Base-by-base conservation (phyloP, 2,329 filamentous ascomycete species). In the Epichloe sp. region DNA sequence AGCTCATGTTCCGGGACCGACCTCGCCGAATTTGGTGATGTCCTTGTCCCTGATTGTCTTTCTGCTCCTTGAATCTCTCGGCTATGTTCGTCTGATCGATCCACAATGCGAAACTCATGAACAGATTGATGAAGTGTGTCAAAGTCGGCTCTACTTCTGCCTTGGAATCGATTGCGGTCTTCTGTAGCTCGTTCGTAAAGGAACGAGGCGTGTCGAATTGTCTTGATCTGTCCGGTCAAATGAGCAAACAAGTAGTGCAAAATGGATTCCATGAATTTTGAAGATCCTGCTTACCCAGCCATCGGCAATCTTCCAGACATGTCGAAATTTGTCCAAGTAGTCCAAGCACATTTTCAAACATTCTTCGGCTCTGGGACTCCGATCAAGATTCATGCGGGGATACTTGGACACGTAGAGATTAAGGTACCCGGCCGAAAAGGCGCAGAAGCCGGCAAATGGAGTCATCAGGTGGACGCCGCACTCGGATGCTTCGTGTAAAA, bases 381-480 rank as follows among this genome's bases (percentile, higher is more conserved):
- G 55, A 1, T 61, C 58, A 1, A 68, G 54, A 52, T 71, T 72
- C 65, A 73, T 73, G 2, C 60, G 59, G 0, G 71, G 71, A 26
- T 71, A 74, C 4, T 58, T 49, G 3, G 59, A 61, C 2, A 68
- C 60, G 52, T 73, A 73, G 0, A 69, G 54, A 26, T 71, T 72
- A 47, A 72, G 62, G 4, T 68, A 69, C 1, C 67, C 68, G 0
- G 71, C 70, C 0, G 70, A 72, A 38, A 74, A 73, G 2, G 67
- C 66, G 49, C 70, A 73, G n/a, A 73, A 72, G 0, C 70, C 71
- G 0, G 68, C 63, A 50, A 72, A 74, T 0, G 70, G 71, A 0
- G 69, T 71, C 52, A 65, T 60, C 0, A 72, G 57, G 1, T 64
- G 61, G 0, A 65, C 63, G 0, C 64, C 67, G 4, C 64, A 67